These are phyloP conservation scores for Prunus mume DNA, from an alignment of 306 rosid species.

Conservation along the genomic window DNA sequence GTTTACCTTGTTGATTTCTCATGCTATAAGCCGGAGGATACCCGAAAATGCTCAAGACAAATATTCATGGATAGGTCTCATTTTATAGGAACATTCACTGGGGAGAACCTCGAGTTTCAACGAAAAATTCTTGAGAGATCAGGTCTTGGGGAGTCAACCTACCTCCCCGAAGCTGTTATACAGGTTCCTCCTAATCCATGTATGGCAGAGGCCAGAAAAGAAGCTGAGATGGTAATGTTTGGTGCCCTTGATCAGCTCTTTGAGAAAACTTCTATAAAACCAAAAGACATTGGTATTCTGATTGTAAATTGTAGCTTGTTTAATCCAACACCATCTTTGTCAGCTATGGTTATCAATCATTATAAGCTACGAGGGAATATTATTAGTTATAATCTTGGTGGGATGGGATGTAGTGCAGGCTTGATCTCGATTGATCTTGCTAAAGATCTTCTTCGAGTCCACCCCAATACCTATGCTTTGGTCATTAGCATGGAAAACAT, in stretches of 20 bases:
- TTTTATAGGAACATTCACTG: constrained; percentile 39
- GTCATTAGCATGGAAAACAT: constrained; percentile 66
- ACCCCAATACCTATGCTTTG: constrained; percentile 56
- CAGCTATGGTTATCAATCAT: constrained; percentile 59
- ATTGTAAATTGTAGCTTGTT: constrained; percentile 67
- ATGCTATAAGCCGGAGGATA: constrained; percentile 58
- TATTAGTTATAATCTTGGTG: constrained; percentile 52
- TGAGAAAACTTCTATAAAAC: constrained; percentile 42
- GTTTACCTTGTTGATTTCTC: constrained; percentile 61
- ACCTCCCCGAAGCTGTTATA: constrained; percentile 57
- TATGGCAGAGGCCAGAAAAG: constrained; percentile 58
- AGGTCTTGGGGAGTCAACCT: constrained; percentile 61
- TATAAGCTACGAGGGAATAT: constrained; percentile 59
- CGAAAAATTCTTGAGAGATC: constrained; percentile 56
- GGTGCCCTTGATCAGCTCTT: constrained; percentile 59
- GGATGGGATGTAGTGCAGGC: constrained; percentile 77
- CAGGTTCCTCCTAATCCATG: constrained; percentile 57
- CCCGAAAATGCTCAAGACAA: constrained; percentile 48
- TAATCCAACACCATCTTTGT: constrained; percentile 59
- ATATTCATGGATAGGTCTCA: constrained; percentile 46
- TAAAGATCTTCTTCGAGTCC: constrained; percentile 57
- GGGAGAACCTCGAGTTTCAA: constrained; percentile 48
- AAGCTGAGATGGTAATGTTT: constrained; percentile 57
- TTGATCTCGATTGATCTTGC: constrained; percentile 64
- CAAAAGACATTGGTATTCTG: constrained; percentile 56